Conservation (phyloP, 2,329 filamentous ascomycete genomes). For the Botrytis paeoniae region DNA sequence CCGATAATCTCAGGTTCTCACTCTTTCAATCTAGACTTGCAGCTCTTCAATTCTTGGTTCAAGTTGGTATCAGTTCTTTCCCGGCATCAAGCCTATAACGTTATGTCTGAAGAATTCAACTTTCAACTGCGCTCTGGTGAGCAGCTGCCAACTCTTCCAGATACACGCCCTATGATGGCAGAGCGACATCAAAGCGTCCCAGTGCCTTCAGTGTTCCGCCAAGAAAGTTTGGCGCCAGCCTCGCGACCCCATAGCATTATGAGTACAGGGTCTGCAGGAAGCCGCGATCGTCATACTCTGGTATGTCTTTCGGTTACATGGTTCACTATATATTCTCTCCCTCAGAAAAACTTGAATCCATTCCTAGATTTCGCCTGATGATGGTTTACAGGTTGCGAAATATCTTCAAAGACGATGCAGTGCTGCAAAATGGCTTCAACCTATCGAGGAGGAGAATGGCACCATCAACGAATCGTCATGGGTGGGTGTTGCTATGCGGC, state of each 20-base stretch:
- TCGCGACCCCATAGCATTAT: slow-evolving; percentile 21
- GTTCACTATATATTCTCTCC: neutral
- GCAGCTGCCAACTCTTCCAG: neutral
- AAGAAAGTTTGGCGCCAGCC: slow-evolving; percentile 5
- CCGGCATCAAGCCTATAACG: neutral
- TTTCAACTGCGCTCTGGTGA: slow-evolving; percentile 10
- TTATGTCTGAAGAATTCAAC: slow-evolving; percentile 18
- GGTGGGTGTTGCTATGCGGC: slow-evolving; percentile 24
- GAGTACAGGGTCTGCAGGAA: slow-evolving; percentile 22
- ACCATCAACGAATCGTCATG: slow-evolving; percentile 20
- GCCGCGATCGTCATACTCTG: slow-evolving; percentile 22
- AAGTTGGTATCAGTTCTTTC: neutral
- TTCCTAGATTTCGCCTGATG: neutral
- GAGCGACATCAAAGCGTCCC: slow-evolving; percentile 20
- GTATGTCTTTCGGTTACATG: slow-evolving; percentile 18
- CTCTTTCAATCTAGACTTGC: neutral
- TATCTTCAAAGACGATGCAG: slow-evolving; percentile 24
- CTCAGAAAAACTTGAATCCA: neutral
- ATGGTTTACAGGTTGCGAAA: slow-evolving; percentile 22
- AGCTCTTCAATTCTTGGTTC: neutral
- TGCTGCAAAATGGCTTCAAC: slow-evolving; percentile 25
- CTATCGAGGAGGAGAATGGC: slow-evolving; percentile 22
- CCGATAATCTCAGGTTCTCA: slow-evolving; percentile 1
- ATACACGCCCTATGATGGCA: slow-evolving; percentile 20
- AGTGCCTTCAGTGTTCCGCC: neutral